Percentiles rank a stretch among this genome's conserved stretches.
phyloP scores from a whole-genome alignment of 78 protist genomes.

The Acrasis kona region DNA sequence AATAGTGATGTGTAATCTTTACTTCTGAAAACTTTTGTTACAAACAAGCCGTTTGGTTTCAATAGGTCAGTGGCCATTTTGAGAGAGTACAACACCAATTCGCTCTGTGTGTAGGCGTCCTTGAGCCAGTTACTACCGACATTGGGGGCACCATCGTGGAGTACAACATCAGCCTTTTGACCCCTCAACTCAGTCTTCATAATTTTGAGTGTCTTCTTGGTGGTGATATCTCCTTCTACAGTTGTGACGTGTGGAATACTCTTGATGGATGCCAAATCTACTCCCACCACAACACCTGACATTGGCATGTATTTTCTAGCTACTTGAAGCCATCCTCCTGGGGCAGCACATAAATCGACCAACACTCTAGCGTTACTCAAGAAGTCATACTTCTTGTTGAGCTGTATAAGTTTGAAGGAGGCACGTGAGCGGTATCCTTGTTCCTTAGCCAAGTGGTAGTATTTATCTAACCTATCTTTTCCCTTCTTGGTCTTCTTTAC shows the following conservation, averaged over 20 bases:
- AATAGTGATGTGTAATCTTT: constrained; percentile 87
- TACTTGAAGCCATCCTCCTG: constrained; percentile 97
- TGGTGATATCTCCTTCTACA: constrained; percentile 93
- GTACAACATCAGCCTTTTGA: constrained; percentile 77
- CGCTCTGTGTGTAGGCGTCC: constrained; percentile 94
- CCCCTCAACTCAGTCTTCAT: constrained; percentile 47
- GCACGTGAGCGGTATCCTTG: constrained; percentile 96
- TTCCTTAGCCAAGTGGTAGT: constrained; percentile 96
- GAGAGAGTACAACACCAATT: constrained; percentile 78
- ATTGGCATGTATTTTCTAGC: constrained; percentile 85
- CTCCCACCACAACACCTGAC: constrained; percentile 75
- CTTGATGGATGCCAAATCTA: constrained; percentile 93
- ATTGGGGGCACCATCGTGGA: constrained; percentile 99
- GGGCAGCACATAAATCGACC: constrained; percentile 99
- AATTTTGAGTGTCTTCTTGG: constrained; percentile 71
- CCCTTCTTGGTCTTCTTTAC: constrained; percentile 60
- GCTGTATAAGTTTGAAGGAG: constrained; percentile 97
- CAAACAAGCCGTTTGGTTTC: constrained; percentile 76
- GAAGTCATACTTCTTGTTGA: constrained; percentile 89
- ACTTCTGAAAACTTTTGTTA: constrained; percentile 97
- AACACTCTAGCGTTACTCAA: constrained; percentile 50
- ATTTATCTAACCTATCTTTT: constrained; percentile 82
- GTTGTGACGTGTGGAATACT: constrained; percentile 73
- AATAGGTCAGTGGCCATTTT: constrained; percentile 89
- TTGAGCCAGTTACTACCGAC: constrained; percentile 92